Evolutionary conservation across 345 rosid species (phyloP).

Genomic region (Eucalyptus polyanthemos): DNA sequence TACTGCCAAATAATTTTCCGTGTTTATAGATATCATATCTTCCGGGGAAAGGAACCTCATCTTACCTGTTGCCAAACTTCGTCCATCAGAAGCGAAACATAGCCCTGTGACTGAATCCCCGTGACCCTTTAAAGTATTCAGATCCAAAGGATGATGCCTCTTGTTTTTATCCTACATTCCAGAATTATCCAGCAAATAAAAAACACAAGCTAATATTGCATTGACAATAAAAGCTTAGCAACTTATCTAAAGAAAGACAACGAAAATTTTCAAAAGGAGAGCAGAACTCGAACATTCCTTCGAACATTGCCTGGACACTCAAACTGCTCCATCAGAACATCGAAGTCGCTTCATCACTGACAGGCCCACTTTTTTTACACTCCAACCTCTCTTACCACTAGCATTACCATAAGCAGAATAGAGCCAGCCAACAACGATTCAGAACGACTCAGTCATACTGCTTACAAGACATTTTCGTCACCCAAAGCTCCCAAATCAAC

Average conservation of each 20-base stretch:
- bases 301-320: background rate
- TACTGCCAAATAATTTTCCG: background rate
- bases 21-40: background rate
- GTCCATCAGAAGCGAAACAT: constrained; percentile 72
- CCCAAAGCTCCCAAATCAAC: background rate
- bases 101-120: constrained; percentile 75
- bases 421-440: background rate
- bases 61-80: constrained; percentile 71
- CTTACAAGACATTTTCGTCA: background rate
- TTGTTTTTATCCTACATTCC: constrained; percentile 52
- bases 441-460: background rate
- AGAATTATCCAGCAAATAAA: background rate
- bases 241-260: background rate
- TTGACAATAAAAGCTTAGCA: background rate
- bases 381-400: background rate
- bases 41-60: background rate
- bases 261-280: background rate
- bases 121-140: constrained; percentile 96
- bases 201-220: background rate
- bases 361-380: background rate
- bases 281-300: background rate
- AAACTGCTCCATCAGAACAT: background rate
- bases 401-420: background rate
- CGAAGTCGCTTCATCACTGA: background rate
- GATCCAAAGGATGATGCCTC: constrained; percentile 80